Conservation (phyloP, 1,139 yeast species). For the Suhomyces ambrosiae region DNA sequence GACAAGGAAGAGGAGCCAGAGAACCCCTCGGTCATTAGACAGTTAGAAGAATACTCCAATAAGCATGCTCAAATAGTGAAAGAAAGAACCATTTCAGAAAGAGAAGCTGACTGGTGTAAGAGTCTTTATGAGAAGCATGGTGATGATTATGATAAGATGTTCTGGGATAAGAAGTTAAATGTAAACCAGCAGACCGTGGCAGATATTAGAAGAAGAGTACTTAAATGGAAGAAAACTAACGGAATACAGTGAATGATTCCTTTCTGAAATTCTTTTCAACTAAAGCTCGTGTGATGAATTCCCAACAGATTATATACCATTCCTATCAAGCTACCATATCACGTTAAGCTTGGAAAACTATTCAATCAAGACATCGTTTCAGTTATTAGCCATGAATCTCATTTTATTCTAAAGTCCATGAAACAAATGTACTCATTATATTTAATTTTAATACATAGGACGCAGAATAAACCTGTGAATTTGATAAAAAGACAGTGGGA, state of each 20-base stretch:
- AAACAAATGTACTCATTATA: too few species aligned
- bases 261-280: too few species aligned
- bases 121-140: slow-evolving; percentile 75
- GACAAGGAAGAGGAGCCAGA: slow-evolving; percentile 29
- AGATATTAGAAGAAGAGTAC: slow-evolving; percentile 68
- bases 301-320: too few species aligned
- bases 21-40: slow-evolving; percentile 52
- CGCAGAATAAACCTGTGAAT: too few species aligned
- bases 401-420: too few species aligned
- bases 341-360: too few species aligned
- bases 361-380: too few species aligned
- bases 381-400: too few species aligned
- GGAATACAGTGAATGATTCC: slow-evolving; percentile 6
- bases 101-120: slow-evolving; percentile 76
- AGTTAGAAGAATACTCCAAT: slow-evolving; percentile 69
- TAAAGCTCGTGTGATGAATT: too few species aligned
- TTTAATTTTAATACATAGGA: too few species aligned
- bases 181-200: slow-evolving; percentile 84
- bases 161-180: slow-evolving; percentile 86
- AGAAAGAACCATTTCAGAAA: slow-evolving; percentile 62
- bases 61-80: slow-evolving; percentile 46
- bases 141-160: slow-evolving; percentile 86
- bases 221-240: slow-evolving; percentile 63
- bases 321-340: too few species aligned
- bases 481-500: too few species aligned